These are phyloP conservation scores for Eimeria sp. DNA, from an alignment of 169 alveolate genomes.

Conservation along the genomic window DNA sequence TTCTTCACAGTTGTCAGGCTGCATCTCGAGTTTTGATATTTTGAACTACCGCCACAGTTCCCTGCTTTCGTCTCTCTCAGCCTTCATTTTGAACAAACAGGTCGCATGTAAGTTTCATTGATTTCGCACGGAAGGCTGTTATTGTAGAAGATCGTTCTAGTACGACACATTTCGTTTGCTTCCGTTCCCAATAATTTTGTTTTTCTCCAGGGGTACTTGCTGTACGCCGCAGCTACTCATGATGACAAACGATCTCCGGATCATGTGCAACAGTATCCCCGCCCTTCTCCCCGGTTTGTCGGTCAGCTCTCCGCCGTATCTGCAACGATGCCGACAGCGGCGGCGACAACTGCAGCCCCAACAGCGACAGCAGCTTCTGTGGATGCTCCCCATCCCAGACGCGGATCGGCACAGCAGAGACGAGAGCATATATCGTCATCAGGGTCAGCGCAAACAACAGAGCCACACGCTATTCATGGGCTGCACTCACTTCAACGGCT, in stretches of 20 bases:
- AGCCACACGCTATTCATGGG: neutral
- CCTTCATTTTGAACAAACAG: slow-evolving; percentile 22
- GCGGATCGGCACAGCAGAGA: neutral
- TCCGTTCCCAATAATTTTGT: neutral
- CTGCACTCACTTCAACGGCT: slow-evolving; percentile 14
- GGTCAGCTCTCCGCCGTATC: slow-evolving; percentile 58
- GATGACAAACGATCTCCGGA: neutral
- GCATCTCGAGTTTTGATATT: slow-evolving; percentile 35
- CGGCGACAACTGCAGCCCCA: neutral
- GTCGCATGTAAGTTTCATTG: slow-evolving; percentile 11
- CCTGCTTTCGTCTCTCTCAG: slow-evolving; percentile 21
- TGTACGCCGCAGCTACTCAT: slow-evolving; percentile 15
- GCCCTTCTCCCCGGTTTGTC: slow-evolving; percentile 50
- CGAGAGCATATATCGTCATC: neutral
- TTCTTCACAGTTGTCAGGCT: slow-evolving; percentile 58
- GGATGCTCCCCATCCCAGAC: neutral
- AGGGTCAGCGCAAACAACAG: neutral
- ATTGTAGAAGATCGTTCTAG: neutral
- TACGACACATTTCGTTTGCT: neutral
- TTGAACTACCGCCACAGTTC: slow-evolving; percentile 36
- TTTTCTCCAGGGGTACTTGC: neutral
- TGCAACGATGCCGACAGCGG: slow-evolving; percentile 62
- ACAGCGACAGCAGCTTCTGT: neutral
- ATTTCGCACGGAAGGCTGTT: neutral
- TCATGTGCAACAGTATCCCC: slow-evolving; percentile 30